Base-by-base conservation (phyloP, 1,284 basidiomycete genomes). In the Rhodotorula sp. region DNA sequence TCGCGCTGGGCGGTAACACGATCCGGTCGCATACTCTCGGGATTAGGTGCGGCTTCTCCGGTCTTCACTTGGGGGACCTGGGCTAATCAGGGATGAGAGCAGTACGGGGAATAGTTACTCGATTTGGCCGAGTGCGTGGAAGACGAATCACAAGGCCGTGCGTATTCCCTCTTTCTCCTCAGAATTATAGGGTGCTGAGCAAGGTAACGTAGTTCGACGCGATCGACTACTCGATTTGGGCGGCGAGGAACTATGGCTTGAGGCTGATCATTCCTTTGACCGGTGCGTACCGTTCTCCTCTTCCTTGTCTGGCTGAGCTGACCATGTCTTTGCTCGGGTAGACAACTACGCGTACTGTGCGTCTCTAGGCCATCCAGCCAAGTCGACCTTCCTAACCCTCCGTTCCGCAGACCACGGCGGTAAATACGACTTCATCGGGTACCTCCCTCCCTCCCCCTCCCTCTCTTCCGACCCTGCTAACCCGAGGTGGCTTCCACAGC, bases 171-270 rank as follows among this genome's bases (percentile, higher is more conserved):
- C 18, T 0, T 18, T 13, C 9, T 10, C 37, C 31, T 20, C 16
- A n/a, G n/a, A n/a, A n/a, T n/a, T n/a, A n/a, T n/a, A n/a, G n/a
- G n/a, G n/a, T n/a, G n/a, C n/a, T n/a, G n/a, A n/a, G 61, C n/a
- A 5, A 15, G 7, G 8, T 20, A 18, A 6, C 22, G 18, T 64
- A 74, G 74, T 79, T 80, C 53, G 76, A 79, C 28, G 69, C 77
- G 1, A 79, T 81, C 53, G 81, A 81, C 64, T 81, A 79, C 71
- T 77, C 79, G 30, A 78, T 82, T 55, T 77, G 72, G 40, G 80
- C 78, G 4, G 81, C 81, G 10, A 63, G 73, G 31, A 68, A 68
- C 52, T 81, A 81, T 65, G 80, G 80, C 22, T 53, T 80, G 57
- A 76, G 78, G 24, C 70, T 82, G 22, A 76, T 81, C 57, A 79